Evolutionary conservation across 345 rosid genomes (phyloP).

Genomic region (Lumnitzera racemosa): DNA sequence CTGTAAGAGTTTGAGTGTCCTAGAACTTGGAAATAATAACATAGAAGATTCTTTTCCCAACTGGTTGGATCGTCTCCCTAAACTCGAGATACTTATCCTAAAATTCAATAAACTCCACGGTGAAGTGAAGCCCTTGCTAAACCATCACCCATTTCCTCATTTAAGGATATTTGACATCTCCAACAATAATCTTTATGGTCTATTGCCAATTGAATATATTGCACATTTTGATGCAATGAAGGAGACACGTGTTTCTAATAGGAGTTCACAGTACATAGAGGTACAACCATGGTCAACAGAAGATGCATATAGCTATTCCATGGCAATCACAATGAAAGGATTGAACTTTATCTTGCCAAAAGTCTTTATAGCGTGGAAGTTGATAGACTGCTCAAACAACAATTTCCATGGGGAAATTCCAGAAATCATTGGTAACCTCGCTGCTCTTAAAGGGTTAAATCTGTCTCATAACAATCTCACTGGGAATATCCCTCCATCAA

Average conservation of each 20-base stretch:
- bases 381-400: conserved; percentile 8
- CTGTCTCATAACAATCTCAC: conserved; percentile 7
- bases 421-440: neutral
- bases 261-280: neutral
- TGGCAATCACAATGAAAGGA: conserved; percentile 12
- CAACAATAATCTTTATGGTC: conserved; percentile 19
- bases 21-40: conserved; percentile 21
- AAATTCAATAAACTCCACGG: conserved; percentile 20
- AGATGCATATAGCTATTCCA: neutral
- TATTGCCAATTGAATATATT: neutral
- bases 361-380: neutral
- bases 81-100: conserved; percentile 19
- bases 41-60: conserved; percentile 17
- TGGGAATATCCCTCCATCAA: conserved; percentile 4
- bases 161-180: conserved; percentile 22
- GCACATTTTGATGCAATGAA: neutral
- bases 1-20: conserved; percentile 10
- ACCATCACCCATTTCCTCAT: conserved; percentile 1
- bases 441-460: conserved; percentile 6
- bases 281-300: neutral
- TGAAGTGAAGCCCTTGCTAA: neutral
- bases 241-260: neutral
- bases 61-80: conserved; percentile 19
- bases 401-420: conserved; percentile 11
- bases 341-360: neutral